Percentiles rank a stretch among this genome's conserved stretches.
Evolutionary conservation across 1,284 basidiomycete genomes (phyloP).

Genomic region (Nidula niveotomentosa): DNA sequence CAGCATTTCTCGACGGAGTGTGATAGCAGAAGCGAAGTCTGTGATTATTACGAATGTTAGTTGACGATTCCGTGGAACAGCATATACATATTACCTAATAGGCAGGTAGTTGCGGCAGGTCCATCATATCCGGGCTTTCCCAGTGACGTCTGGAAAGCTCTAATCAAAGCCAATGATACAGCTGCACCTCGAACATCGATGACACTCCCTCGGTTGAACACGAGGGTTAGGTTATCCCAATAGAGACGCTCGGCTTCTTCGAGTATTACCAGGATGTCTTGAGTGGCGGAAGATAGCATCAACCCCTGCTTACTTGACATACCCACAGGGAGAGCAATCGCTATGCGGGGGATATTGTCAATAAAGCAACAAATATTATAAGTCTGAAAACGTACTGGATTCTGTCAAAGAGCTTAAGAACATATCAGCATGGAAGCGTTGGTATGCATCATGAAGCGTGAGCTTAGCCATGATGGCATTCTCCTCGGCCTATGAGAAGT

Average conservation of each 20-base stretch:
- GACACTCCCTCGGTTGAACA: constrained; percentile 60
- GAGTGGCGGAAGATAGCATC: constrained; percentile 42
- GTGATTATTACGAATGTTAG: constrained; percentile 3
- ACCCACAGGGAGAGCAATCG: constrained; percentile 83
- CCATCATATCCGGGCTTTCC: constrained; percentile 54
- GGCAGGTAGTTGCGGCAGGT: constrained; percentile 65
- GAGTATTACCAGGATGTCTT: constrained; percentile 64
- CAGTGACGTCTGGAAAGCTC: constrained; percentile 78
- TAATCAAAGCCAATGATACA: constrained; percentile 68
- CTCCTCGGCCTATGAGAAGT: constrained; percentile 59
- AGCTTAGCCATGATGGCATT: constrained; percentile 72
- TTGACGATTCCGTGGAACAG: constrained; percentile 1
- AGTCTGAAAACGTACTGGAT: constrained; percentile 58
- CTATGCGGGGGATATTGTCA: constrained; percentile 33
- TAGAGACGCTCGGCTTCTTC: constrained; percentile 70
- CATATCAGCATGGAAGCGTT: constrained; percentile 79
- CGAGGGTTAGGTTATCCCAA: constrained; percentile 62
- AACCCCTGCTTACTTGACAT: constrained; percentile 49
- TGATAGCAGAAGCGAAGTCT: constrained; percentile 75
- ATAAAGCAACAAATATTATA: constrained; percentile 1
- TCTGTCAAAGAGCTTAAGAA: constrained; percentile 86
- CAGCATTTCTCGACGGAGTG: constrained; percentile 78
- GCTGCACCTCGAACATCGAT: constrained; percentile 73
- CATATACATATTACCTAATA: constrained; percentile 42
- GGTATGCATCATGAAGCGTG: constrained; percentile 73